Conservation (phyloP, 148 eudicot genomes). For the Rhododendron kiyosumense region DNA sequence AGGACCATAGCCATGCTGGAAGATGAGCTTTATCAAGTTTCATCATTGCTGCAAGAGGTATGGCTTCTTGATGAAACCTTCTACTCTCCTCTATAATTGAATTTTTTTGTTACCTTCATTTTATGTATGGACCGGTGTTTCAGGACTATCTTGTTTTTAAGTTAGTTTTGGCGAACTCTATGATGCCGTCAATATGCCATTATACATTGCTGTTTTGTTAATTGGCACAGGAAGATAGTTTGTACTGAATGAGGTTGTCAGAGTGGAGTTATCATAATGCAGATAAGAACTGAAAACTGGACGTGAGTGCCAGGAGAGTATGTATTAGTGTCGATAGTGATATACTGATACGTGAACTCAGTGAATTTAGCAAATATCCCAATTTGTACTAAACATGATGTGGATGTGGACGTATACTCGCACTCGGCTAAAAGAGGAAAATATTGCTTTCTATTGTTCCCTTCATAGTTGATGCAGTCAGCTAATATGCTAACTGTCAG, state of each 20-base stretch:
- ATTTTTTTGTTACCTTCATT: neutral
- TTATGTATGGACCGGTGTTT: neutral
- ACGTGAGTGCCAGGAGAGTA: neutral
- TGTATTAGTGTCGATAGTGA: neutral
- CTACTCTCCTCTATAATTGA: neutral
- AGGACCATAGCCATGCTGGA: constrained; percentile 1
- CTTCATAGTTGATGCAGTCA: too few species aligned
- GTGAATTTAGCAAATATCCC: neutral
- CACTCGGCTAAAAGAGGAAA: neutral
- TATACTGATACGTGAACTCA: too few species aligned
- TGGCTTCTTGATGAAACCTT: neutral
- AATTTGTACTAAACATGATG: neutral
- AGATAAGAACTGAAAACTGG: neutral
- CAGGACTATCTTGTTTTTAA: neutral
- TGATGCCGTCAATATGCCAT: neutral
- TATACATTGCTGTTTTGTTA: neutral
- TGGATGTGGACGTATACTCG: neutral
- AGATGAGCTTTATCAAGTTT: neutral
- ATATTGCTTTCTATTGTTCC: neutral
- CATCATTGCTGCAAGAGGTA: constrained; percentile 3
- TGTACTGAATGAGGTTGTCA: neutral
- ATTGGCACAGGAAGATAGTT: neutral
- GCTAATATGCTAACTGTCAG: neutral
- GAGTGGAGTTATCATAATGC: neutral
- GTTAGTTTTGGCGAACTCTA: neutral